Evolutionary conservation across 1,284 basidiomycete genomes (phyloP), one percentile per base, ranked within the genome.

Genomic region (Xanthoconium separans): DNA sequence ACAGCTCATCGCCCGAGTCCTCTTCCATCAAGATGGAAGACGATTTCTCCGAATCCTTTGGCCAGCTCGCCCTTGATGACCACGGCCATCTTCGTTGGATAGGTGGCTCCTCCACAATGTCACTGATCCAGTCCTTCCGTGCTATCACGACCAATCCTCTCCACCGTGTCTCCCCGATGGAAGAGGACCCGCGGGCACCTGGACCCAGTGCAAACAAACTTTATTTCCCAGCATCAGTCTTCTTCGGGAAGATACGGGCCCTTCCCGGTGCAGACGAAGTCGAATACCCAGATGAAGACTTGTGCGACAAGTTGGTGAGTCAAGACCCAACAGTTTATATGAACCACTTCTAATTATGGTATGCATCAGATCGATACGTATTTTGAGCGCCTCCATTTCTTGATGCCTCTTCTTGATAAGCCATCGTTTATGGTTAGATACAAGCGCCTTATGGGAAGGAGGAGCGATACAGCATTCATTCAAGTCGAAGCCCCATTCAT

Each of bases 51-150:
- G 89, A 92, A 66, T 85, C 87, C 27, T 87, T 91, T 65, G 92
- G 91, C 20, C 91, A 93, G 67, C 81, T 94, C 53, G 88, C 91
- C 27, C 78, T 93, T 44, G 92, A 95, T 64, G 92, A 94, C 69
- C 86, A 93, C 61, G 92, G 92, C 22, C 91, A 93, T 70, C 85
- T 90, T 76, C 84, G 92, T 57, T 95, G 92, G 92, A 94, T 95
- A 62, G 92, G 92, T 33, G 88, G 91, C 45, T 93, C 91, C 10
- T 93, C 91, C 27, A 93, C 92, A 11, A 89, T 95, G 84, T 91
- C 91, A 10, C 80, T 95, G 60, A 91, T 95, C 51, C 91, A 94
- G 67, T 91, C 89, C 6, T 94, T 95, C 75, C 84, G 83, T 54
- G 82, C 85, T 43, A 70, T 88, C 57, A 89, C 88, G 18, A 79